Conservation (phyloP, 179 eudicot genomes). For the Pouteria campechiana region DNA sequence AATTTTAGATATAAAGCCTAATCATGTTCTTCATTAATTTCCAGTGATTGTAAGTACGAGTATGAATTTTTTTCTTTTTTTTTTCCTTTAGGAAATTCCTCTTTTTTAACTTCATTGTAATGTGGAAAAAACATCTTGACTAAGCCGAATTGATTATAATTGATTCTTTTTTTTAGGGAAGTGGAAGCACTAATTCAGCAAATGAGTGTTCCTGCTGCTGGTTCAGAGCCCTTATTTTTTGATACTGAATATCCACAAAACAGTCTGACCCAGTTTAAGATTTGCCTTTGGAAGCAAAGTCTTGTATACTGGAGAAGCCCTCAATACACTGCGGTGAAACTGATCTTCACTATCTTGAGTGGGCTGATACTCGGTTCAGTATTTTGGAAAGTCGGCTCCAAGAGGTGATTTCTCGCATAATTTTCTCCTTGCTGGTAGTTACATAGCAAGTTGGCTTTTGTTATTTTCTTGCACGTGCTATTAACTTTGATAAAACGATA, state of each 20-base stretch:
- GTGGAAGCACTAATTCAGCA: constrained; percentile 56
- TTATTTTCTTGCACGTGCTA: too few relatives aligned
- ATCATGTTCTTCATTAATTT: too few relatives aligned
- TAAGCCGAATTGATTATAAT: neutral
- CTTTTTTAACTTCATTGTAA: too few relatives aligned
- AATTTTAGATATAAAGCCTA: too few relatives aligned
- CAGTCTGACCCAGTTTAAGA: constrained; percentile 40
- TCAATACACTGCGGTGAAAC: constrained; percentile 71
- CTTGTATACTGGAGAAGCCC: constrained; percentile 92
- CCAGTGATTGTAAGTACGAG: too few relatives aligned
- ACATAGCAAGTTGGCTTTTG: too few relatives aligned
- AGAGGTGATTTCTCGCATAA: constrained; percentile 33
- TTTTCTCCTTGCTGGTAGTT: too few relatives aligned
- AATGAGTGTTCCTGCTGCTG: constrained; percentile 44
- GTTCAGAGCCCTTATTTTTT: constrained; percentile 47
- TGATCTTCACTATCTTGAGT: constrained; percentile 51
- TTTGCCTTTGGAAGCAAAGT: constrained; percentile 71
- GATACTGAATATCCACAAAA: constrained; percentile 46
- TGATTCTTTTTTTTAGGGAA: constrained; percentile 22
- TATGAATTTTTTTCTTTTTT: too few relatives aligned
- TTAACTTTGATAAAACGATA: too few relatives aligned
- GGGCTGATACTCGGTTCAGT: constrained; percentile 59
- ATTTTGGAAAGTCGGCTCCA: constrained; percentile 75
- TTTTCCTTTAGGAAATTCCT: too few relatives aligned
- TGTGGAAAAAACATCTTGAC: too few relatives aligned